Evolutionary conservation across 768 basidiomycete genomes (phyloP).

Genomic region (Collybiopsis luxurians): DNA sequence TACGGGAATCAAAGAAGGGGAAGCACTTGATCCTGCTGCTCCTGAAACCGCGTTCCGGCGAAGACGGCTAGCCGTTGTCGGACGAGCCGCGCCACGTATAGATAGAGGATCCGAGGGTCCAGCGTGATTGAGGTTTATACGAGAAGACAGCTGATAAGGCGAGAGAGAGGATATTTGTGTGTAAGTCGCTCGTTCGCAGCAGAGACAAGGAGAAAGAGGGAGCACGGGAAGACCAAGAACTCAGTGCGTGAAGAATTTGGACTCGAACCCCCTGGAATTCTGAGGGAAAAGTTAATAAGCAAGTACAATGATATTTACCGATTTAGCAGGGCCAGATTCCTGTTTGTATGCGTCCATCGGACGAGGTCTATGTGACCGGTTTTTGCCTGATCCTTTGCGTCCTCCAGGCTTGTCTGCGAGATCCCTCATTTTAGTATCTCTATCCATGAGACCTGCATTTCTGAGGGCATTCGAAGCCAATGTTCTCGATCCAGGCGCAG

Average conservation of each 20-base stretch:
- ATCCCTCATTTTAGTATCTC: slow-evolving; percentile 75
- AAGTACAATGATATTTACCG: slow-evolving; percentile 64
- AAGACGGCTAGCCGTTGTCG: slow-evolving; percentile 47
- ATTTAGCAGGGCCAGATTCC: slow-evolving; percentile 46
- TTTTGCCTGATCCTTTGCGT: slow-evolving; percentile 64
- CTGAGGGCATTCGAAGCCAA: slow-evolving; percentile 64
- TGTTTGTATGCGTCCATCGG: slow-evolving; percentile 54
- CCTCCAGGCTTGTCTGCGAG: slow-evolving; percentile 67
- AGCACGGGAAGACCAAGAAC: slow-evolving; percentile 30
- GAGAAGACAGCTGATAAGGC: slow-evolving; percentile 36
- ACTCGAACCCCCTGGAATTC: slow-evolving; percentile 19
- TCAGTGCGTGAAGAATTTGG: slow-evolving; percentile 34
- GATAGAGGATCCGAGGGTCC: slow-evolving; percentile 53
- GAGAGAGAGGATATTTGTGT: slow-evolving; percentile 20
- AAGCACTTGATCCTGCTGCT: not conserved
- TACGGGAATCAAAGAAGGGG: slow-evolving; percentile 3
- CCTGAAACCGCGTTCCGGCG: slow-evolving; percentile 57
- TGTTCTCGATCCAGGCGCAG: slow-evolving; percentile 53
- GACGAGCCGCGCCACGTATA: slow-evolving; percentile 63
- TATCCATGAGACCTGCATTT: slow-evolving; percentile 73
- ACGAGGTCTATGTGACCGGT: slow-evolving; percentile 57
- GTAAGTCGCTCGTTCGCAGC: slow-evolving; percentile 25
- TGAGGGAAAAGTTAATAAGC: slow-evolving; percentile 16
- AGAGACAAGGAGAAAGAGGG: slow-evolving; percentile 19
- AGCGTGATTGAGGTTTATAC: slow-evolving; percentile 34